Base-by-base conservation (phyloP, 2,329 filamentous ascomycete genomes). In the Penicillium sp. region DNA sequence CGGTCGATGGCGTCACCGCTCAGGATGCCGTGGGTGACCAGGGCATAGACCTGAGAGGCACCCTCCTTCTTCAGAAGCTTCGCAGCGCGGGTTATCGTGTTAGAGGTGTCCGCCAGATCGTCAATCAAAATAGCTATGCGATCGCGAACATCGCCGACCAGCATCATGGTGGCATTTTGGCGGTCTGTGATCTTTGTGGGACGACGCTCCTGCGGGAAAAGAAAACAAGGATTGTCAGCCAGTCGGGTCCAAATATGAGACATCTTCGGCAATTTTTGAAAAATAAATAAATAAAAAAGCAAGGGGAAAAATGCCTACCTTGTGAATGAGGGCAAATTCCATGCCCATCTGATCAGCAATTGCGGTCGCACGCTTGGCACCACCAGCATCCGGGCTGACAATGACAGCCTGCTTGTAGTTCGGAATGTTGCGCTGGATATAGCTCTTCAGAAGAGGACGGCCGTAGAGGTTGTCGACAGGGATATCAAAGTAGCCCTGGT, bases 401-500 rank as follows among this genome's bases (percentile, higher is more conserved):
- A 99, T 89, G 39, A 99, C 91, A 30, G 90, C 89, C 51, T 93
- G 84, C 72, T 87, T 88, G 74, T 87, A 92, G 68, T 92, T 87
- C 42, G 90, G 87, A 54, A 96, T 94, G 65, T 91, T 85, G 67
- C 89, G 86, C 69, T 91, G 87, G 63, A 87, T 86, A 70, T 86
- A 86, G 64, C 82, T 84, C 68, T 84, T 83, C 51, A 87, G 62
- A 27, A 78, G 64, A 29, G 77, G 76, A 45, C 76, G 69, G 12
- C 76, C 93, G 75, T 97, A 97, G 15, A 99, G 81, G 71, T 99
- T 99, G 77, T 99, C 94, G 50, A 99, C 94, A 2, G 94, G 94
- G 52, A 97, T 96, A 68, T 99, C 93, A 69, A 99, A 97, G 80
- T 97, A 99, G 47, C 94, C 94, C 75, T 99, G 94, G 68, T 97